Evolutionary conservation across 139 green algal genomes (phyloP), one percentile per base, ranked within the genome.

Genomic region (Tetratostichococcus sp.): DNA sequence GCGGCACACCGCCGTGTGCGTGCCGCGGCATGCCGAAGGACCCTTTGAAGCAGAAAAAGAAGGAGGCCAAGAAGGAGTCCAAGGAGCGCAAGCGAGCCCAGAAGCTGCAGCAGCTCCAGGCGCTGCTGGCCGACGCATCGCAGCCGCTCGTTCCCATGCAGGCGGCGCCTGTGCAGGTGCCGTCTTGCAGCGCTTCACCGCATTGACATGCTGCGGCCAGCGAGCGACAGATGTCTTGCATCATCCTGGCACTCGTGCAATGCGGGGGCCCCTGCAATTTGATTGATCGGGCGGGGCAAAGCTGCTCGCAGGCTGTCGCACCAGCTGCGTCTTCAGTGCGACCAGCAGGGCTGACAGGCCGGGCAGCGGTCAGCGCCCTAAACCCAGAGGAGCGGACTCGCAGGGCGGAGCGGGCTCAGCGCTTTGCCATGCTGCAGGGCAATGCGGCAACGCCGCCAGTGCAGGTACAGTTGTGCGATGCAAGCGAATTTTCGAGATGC

Each of bases 351-450:
- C 62, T 43, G 59, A 30, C 65, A 50, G 30, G 69, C 19, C 67
- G 19, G 6, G 35, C n/a, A 14, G 50, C 58, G 6, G 34, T 35
- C 17, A 59, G 39, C 25, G 57, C 62, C 3, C 19, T 83, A 0
- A 69, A 65, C 30, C 14, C 28, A 1, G 32, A 67, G 1, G 67
- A 82, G 76, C 77, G 74, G 65, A 74, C 77, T 26, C 80, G 79
- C 25, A 66, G 83, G 1, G 42, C 30, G 34, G 73, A 81, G 65
- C 83, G 83, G 25, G 39, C 71, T 32, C 68, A 72, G 50, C 77
- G 83, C 34, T 87, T 87, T 66, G 70, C 72, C 31, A 59, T 67
- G 30, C 70, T 74, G 70, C 34, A 67, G 17, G 66, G 21, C 25
- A 17, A 33, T 65, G 58, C 26, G 34, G 16, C 4, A 21, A 43